Base-by-base conservation (phyloP, 139 green algal species). In the Coelastrella sp. region DNA sequence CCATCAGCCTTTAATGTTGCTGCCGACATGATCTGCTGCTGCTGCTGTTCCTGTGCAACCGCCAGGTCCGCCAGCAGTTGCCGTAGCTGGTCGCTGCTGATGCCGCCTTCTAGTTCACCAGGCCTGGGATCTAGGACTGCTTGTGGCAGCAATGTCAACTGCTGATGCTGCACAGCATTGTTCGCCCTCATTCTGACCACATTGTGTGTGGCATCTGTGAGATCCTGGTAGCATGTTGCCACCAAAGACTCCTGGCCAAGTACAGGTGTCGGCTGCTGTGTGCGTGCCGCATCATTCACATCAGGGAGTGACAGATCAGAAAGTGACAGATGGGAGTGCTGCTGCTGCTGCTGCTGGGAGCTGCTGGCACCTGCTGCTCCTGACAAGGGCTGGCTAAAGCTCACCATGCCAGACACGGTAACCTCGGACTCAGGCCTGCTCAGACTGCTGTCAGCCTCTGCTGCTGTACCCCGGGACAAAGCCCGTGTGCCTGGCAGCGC, bases 311-410 rank as follows among this genome's bases (percentile, higher is more conserved):
- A 85, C 20, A 85, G 57, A 85, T 85, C 58, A 56, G 79, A 57
- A 17, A 72, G 79, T 14, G 60, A 56, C 19, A 85, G 8, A 24
- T 56, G 49, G 22, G 27, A 7, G 7, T 24, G 81, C 61, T 80
- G 83, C 83, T 88, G 83, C 83, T 68, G 65, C 83, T 66, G 83
- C 15, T 60, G 82, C 15, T 87, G 81, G 12, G 19, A 10, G n/a
- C 49, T 61, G 20, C 19, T 20, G 72, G n/a, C 82, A 20, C 14
- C 82, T 81, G 66, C 84, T 81, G 49, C 63, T 65, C 27, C 76
- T n/a, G 35, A 10, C 76, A 83, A 19, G 10, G 65, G 76, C 24
- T 20, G 22, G 58, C 11, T n/a, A 1, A 35, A 83, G 20, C 35
- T 68, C 17, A 35, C 82, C 35, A 86, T 11, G 59, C 81, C 81